Evolutionary conservation across 1,139 yeast species (phyloP), one percentile per base, ranked within the genome.

Genomic region (Suhomyces guaymorum): DNA sequence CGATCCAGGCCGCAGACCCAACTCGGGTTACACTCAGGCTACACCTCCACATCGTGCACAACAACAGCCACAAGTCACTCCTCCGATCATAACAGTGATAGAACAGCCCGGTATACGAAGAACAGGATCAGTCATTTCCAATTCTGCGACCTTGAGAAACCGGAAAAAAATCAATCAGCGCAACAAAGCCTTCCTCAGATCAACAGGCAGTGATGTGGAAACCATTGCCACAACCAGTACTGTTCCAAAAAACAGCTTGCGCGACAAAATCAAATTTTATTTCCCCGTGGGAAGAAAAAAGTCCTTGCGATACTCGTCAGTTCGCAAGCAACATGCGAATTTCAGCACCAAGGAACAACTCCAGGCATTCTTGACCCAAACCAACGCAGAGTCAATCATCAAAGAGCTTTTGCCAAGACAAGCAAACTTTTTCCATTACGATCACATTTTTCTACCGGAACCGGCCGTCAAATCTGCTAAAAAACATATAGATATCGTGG

Each of bases 261-360:
- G 27, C 18, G 44, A 42, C 10, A 32, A 27, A 11, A 29, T 36
- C 28, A 43, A 38, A 19, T 65, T 60, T 32, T 38, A 54, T 7
- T 69, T 68, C 41, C 73, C 73, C 3, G 70, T 67, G 2, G 56
- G 49, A 31, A 44, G 73, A 25, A 56, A 55, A 28, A 58, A 58
- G 4, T 66, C 74, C 1, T 57, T 67, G 32, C 66, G 63, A 21
- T 61, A 46, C 44, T 43, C 43, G 21, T 44, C 56, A 8, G 27
- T 47, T 5, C 45, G 42, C 29, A 46, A 37, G 18, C 45, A 46
- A n/a, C 34, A 37, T 12, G 46, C 61, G 15, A 55, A 58, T 19
- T 69, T 69, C 39, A 39, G 47, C 9, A 49, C 53, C 3, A 49
- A 46, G 30, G 48, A 54, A 6, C 65, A 64, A 11, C 42, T 69